A percentile compares a stretch with the other conserved stretches of the same genome.
phyloP scores from a whole-genome alignment of 345 rosid genomes.

The Melaleuca quinquenervia region DNA sequence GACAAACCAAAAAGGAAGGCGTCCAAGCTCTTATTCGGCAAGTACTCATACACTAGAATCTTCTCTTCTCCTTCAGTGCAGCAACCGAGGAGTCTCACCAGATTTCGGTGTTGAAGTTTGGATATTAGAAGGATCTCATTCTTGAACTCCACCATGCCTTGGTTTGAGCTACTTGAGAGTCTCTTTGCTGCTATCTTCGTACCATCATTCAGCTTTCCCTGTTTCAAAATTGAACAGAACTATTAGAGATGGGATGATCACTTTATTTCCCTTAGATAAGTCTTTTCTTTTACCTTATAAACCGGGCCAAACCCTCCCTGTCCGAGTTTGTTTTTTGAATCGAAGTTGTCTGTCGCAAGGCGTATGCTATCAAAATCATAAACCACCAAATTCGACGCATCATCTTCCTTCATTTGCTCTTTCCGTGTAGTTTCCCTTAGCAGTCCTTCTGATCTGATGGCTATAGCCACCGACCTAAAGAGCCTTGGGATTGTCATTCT shows the following conservation, averaged over 20 bases:
- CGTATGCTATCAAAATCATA: not conserved
- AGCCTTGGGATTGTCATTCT: not conserved
- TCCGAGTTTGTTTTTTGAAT: not conserved
- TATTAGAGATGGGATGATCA: not conserved
- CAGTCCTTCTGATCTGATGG: not conserved
- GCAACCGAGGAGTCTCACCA: conserved; percentile 51
- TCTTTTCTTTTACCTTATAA: not conserved
- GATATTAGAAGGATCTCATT: conserved; percentile 52
- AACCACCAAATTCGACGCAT: not conserved
- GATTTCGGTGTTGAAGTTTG: conserved; percentile 53
- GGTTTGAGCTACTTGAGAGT: conserved; percentile 43
- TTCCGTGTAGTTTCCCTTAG: not conserved
- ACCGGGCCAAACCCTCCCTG: conserved; percentile 4
- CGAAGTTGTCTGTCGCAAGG: not conserved
- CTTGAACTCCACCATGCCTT: conserved; percentile 45
- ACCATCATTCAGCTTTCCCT: conserved; percentile 41
- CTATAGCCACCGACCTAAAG: not conserved
- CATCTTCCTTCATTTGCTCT: not conserved
- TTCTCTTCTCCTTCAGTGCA: conserved; percentile 49
- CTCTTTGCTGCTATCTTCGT: conserved; percentile 51
- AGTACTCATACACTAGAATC: conserved; percentile 44
- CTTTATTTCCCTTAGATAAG: not conserved
- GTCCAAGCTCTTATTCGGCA: conserved; percentile 24
- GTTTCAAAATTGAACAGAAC: not conserved
- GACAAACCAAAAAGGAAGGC: conserved; percentile 11